A percentile compares a stretch with the other conserved stretches of the same genome.
Evolutionary conservation across 2,329 filamentous ascomycete genomes (phyloP).

Genomic region (Talaromyces sp.): DNA sequence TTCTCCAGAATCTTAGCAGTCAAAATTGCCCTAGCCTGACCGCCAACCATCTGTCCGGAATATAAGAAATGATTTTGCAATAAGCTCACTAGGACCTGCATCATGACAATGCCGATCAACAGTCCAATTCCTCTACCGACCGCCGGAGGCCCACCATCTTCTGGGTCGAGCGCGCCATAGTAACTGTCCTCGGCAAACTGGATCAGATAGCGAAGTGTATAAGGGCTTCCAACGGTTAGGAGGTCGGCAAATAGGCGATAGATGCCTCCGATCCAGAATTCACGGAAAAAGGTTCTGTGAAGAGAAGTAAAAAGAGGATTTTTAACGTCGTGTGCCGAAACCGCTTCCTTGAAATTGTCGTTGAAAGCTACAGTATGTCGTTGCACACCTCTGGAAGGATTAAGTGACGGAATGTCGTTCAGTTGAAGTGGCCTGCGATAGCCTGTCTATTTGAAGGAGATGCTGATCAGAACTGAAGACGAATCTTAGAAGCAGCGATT

Average conservation of each 20-base stretch:
- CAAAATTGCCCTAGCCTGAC: neutral
- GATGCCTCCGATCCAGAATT: conserved; percentile 5
- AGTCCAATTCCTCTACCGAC: neutral
- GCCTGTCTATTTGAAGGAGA: neutral
- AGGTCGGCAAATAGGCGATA: conserved; percentile 1
- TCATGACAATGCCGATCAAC: neutral
- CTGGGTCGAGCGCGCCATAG: neutral
- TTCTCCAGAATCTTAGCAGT: neutral
- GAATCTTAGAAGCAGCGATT: neutral
- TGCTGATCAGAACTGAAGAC: neutral
- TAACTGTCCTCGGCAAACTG: neutral
- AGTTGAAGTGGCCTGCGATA: conserved; percentile 7
- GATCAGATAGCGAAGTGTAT: conserved; percentile 4
- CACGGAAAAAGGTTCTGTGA: conserved; percentile 2
- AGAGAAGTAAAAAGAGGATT: conserved; percentile 2
- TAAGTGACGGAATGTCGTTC: conserved; percentile 1
- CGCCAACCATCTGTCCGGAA: conserved; percentile 1
- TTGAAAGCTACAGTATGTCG: neutral
- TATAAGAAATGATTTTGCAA: conserved; percentile 7
- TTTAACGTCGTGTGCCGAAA: neutral
- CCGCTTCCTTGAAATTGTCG: conserved; percentile 1
- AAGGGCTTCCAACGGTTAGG: neutral
- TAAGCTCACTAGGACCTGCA: conserved; percentile 5
- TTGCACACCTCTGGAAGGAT: neutral
- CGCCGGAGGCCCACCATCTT: neutral